Base-by-base conservation (phyloP, 1,284 basidiomycete species). In the Ustilago xerochloae region DNA sequence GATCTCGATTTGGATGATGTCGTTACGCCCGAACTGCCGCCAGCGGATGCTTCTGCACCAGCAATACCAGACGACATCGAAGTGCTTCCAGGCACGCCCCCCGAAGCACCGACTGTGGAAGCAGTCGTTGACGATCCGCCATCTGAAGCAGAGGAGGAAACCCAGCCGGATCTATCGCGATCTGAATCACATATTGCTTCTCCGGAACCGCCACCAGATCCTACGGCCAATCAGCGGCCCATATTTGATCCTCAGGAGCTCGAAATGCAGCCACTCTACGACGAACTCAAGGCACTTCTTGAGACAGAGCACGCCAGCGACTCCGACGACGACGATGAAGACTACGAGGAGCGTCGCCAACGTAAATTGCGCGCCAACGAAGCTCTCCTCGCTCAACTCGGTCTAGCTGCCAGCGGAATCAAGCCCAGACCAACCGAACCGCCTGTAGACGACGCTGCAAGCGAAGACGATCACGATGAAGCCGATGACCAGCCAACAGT, bases 331-430 rank as follows among this genome's bases (percentile, higher is more conserved):
- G 61, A 68, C 15, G 60, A 68, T n/a, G 69, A 76, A 35, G 38
- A 58, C 20, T 76, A 76, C 55, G 74, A 76, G 36, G 38, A 65
- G 51, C 58, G 60, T 29, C 64, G 70, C 12, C 54, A 59, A 12
- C 58, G 70, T 28, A 74, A 69, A 38, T 33, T 70, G 13, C 64
- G 63, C 13, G 57, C 43, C 0, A 74, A 76, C 35, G 70, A 69
- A 18, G 63, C 61, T 8, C 55, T 76, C 3, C 48, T 76, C 2
- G 69, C 61, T 18, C 58, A 74, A 32, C 74, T 76, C 13, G 62
- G 58, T 9, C 65, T 73, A n/a, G 51, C 64, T 22, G 49, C 33
- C 2, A 22, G 49, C 35, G 43, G 32, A 5, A 48, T 18, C 32
- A 50, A 43, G n/a, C 20, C 52, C n/a, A 26, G 38, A 47, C 9